A percentile compares a stretch with the other conserved stretches of the same genome.
Conservation (phyloP, 108 stramenopile species). For the Chaetoceros tenuissimus region DNA sequence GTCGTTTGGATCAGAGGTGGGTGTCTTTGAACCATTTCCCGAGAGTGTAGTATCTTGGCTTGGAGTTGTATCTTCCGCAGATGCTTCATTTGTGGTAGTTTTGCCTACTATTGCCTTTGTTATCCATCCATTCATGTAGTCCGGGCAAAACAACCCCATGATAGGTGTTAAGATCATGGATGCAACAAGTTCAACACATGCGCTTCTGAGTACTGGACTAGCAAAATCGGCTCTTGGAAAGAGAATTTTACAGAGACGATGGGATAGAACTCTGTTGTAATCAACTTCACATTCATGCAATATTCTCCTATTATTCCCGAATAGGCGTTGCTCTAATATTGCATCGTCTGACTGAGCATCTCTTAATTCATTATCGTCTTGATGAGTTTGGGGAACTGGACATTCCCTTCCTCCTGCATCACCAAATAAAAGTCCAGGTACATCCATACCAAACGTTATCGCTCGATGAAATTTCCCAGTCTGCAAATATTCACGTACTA, state of each 20-base stretch:
- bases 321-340: conserved; percentile 62
- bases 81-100: background rate
- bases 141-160: conserved; percentile 63
- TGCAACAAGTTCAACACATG: conserved; percentile 65
- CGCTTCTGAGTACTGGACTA: conserved; percentile 42
- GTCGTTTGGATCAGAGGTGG: background rate
- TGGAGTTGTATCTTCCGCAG: conserved; percentile 2
- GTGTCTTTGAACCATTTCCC: background rate
- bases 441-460: conserved; percentile 81
- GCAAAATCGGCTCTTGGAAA: conserved; percentile 51
- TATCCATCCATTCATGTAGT: conserved; percentile 61
- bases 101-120: conserved; percentile 22
- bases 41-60: background rate
- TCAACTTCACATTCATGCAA: conserved; percentile 72
- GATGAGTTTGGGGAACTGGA: background rate
- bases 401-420: conserved; percentile 67
- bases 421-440: conserved; percentile 74
- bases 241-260: conserved; percentile 47
- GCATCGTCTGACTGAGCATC: conserved; percentile 44
- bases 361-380: conserved; percentile 16
- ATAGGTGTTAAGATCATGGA: conserved; percentile 47
- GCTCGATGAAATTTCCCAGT: conserved; percentile 69
- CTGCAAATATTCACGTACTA: conserved; percentile 64
- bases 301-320: conserved; percentile 30
- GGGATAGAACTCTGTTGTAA: conserved; percentile 72